phyloP scores from a whole-genome alignment of 306 rosid genomes.

The Astragalus membranaceus region DNA sequence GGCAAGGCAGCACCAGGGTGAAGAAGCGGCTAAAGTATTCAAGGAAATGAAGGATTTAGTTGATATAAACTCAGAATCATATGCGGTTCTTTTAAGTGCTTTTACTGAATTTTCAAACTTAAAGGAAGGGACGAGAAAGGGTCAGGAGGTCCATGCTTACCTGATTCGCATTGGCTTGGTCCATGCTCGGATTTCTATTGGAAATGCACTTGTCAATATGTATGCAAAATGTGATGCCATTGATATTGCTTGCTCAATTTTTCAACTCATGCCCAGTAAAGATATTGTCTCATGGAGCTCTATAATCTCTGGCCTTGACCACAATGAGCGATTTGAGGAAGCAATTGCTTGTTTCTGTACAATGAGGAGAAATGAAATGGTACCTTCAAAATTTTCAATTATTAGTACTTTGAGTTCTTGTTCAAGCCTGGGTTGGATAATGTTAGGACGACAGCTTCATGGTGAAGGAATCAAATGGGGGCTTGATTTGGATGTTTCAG shows the following conservation, averaged over 20 bases:
- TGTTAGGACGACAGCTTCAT: slow-evolving; percentile 65
- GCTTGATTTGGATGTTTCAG: slow-evolving; percentile 84
- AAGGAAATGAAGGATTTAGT: slow-evolving; percentile 53
- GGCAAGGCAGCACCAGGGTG: slow-evolving; percentile 71
- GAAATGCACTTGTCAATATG: slow-evolving; percentile 81
- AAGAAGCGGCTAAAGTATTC: slow-evolving; percentile 69
- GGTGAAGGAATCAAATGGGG: slow-evolving; percentile 69
- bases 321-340: slow-evolving; percentile 59
- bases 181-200: slow-evolving; percentile 38
- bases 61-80: slow-evolving; percentile 55
- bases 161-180: slow-evolving; percentile 38
- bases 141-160: slow-evolving; percentile 69
- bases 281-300: slow-evolving; percentile 82
- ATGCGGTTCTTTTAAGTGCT: slow-evolving; percentile 64
- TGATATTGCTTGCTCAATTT: slow-evolving; percentile 53
- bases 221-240: slow-evolving; percentile 67
- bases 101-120: slow-evolving; percentile 52
- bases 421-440: slow-evolving; percentile 73
- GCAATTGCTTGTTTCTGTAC: slow-evolving; percentile 49
- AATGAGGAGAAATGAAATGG: slow-evolving; percentile 58
- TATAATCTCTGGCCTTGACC: slow-evolving; percentile 80
- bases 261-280: slow-evolving; percentile 45
- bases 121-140: slow-evolving; percentile 62
- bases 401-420: slow-evolving; percentile 86
- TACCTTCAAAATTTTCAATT: slow-evolving; percentile 74